Conservation (phyloP, 805 yeast genomes). For the Yamadazyma laniorum region DNA sequence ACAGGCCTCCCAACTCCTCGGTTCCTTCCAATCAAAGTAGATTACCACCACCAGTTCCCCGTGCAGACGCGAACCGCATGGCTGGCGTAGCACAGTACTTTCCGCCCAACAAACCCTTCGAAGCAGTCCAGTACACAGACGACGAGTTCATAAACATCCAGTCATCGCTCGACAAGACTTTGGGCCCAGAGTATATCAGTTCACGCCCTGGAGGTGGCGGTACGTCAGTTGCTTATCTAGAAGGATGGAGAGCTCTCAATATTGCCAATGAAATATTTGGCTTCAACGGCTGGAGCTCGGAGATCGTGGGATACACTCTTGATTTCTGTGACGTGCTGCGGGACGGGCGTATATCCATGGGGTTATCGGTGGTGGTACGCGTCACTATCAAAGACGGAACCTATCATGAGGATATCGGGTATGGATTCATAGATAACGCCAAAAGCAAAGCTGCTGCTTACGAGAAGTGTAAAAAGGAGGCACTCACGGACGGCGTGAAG, state of each 20-base stretch:
- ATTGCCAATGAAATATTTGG: constrained; percentile 82
- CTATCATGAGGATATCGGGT: constrained; percentile 73
- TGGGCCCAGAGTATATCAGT: constrained; percentile 79
- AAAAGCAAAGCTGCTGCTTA: constrained; percentile 68
- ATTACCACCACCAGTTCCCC: constrained; percentile 3
- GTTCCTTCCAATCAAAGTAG: constrained; percentile 1
- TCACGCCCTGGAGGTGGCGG: constrained; percentile 76
- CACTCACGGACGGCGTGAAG: constrained; percentile 81
- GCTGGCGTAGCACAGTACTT: constrained; percentile 10
- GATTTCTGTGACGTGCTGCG: constrained; percentile 70
- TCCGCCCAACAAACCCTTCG: constrained; percentile 12
- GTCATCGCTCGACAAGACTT: constrained; percentile 30
- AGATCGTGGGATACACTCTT: constrained; percentile 59
- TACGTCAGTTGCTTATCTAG: constrained; percentile 65
- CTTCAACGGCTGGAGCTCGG: constrained; percentile 80
- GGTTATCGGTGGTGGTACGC: constrained; percentile 68
- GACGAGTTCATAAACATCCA: constrained; percentile 38
- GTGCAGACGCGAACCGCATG: constrained; percentile 6
- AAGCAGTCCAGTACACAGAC: constrained; percentile 24
- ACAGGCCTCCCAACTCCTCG: not conserved
- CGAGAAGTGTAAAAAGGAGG: constrained; percentile 80
- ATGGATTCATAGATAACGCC: constrained; percentile 71
- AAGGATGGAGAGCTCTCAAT: constrained; percentile 81
- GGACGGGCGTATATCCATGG: constrained; percentile 53
- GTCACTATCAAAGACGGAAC: constrained; percentile 80